A percentile compares a stretch with the other conserved stretches of the same genome.
These are phyloP conservation scores for Beverwykella pulmonaria DNA, from an alignment of 495 filamentous ascomycete species.

Conservation along the genomic window DNA sequence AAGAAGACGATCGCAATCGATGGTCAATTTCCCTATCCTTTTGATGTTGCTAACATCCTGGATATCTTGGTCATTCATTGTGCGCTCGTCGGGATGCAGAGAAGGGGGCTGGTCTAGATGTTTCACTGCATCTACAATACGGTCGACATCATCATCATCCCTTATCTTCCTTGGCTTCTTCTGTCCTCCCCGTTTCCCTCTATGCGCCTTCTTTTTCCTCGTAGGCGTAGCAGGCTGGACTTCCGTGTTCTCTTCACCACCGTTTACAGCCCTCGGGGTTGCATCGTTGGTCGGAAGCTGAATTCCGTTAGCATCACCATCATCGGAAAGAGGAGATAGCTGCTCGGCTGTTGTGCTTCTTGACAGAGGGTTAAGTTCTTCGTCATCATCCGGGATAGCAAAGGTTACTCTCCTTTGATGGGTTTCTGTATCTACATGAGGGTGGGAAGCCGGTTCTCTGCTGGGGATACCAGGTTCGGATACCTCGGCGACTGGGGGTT, in stretches of 20 bases:
- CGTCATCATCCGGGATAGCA: slow-evolving; percentile 34
- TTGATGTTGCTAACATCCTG: slow-evolving; percentile 37
- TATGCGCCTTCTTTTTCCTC: slow-evolving; percentile 76
- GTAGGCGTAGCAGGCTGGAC: slow-evolving; percentile 42
- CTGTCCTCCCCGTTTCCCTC: slow-evolving; percentile 81
- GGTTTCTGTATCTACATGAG: not conserved
- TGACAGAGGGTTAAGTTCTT: slow-evolving; percentile 27
- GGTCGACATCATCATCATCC: slow-evolving; percentile 51
- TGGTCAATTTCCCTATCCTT: slow-evolving; percentile 47
- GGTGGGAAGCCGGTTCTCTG: not conserved
- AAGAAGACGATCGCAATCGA: slow-evolving; percentile 46
- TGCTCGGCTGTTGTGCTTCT: slow-evolving; percentile 32
- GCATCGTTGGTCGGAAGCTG: not conserved
- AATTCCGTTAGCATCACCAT: not conserved
- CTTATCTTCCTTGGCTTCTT: slow-evolving; percentile 59
- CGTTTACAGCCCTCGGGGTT: too few relatives aligned
- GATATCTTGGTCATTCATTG: slow-evolving; percentile 24
- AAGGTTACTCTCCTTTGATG: slow-evolving; percentile 27
- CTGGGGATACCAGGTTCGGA: not conserved
- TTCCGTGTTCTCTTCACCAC: not conserved
- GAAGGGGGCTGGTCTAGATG: slow-evolving; percentile 27
- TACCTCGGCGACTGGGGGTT: not conserved
- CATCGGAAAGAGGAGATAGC: slow-evolving; percentile 11
- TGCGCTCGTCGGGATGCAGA: slow-evolving; percentile 41
- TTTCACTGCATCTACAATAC: slow-evolving; percentile 37